Evolutionary conservation across 768 basidiomycete genomes (phyloP), one percentile per base, ranked within the genome.

Genomic region (Tephrocybe sp.): DNA sequence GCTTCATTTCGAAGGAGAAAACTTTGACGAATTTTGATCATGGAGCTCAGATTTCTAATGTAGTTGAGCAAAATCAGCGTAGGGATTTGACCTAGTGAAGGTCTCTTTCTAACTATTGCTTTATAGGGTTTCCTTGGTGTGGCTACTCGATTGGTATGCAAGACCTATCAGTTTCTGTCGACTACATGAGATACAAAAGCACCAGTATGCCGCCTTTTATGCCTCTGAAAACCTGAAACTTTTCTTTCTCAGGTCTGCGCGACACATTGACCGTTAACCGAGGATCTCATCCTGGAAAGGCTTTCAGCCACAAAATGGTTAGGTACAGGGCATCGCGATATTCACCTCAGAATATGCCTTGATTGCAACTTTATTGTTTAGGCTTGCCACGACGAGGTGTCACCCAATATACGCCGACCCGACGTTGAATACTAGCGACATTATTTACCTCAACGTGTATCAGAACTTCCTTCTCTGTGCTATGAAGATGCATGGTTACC

Each of bases 41-140:
- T 58, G 79, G 73, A 53, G 65, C 68, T 9, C 64, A 79, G 54
- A 65, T 82, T 22, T 70, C 77, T 61, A 85, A 80, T 55, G 72
- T 80, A n/a, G 73, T 74, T 5, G 72, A 73, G 44, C 73, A 76
- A 1, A 63, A 65, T 30, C 75, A 78, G 52, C 67, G 65, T 66
- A 62, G 80, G 75, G 63, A 55, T 55, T 62, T 17, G 30, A 6
- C 13, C 33, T 17, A 22, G 30, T 16, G 40, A 16, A 13, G 22
- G 20, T 4, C 39, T n/a, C 14, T 13, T 51, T 20, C 39, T 44
- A 22, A 50, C 12, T 10, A 5, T 9, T 14, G 12, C 20, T 26
- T 19, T 20, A 42, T 17, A 94, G 93, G 72, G 36, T 98, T 99
- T 64, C 87, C 92, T 1, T 99, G 94, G 89, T 99, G 97, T 70